These are phyloP conservation scores for Penicillium angulare DNA, from an alignment of 495 filamentous ascomycete genomes.

Conservation along the genomic window DNA sequence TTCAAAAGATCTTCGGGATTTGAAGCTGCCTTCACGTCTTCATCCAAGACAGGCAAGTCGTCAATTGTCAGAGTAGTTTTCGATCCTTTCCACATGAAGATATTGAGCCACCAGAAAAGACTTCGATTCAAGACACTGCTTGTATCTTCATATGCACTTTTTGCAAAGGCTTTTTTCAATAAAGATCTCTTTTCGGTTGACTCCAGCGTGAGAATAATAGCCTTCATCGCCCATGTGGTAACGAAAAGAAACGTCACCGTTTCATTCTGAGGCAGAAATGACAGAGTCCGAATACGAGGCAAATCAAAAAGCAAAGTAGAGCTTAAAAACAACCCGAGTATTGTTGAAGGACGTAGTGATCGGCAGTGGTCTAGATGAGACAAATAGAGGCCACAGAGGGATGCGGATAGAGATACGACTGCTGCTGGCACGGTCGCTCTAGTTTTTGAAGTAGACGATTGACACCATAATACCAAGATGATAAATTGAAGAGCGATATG, in stretches of 20 bases:
- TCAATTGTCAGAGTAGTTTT: constrained; percentile 36
- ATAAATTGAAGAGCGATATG: constrained; percentile 16
- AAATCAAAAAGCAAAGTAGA: constrained; percentile 17
- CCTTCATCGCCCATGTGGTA: constrained; percentile 36
- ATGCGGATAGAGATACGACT: constrained; percentile 3
- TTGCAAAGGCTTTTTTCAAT: constrained; percentile 34
- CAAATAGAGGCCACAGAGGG: constrained; percentile 9
- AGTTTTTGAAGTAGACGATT: constrained; percentile 12
- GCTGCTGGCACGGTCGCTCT: constrained; percentile 15
- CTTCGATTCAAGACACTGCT: constrained; percentile 45
- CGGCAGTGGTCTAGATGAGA: constrained; percentile 24
- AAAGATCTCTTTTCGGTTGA: constrained; percentile 47
- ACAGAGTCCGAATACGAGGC: constrained; percentile 16
- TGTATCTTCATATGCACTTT: constrained; percentile 51
- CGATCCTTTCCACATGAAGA: constrained; percentile 46
- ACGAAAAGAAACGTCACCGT: constrained; percentile 12
- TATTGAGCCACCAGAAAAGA: constrained; percentile 58
- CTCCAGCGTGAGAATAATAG: constrained; percentile 46
- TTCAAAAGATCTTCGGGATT: constrained; percentile 33
- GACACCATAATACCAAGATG: constrained; percentile 14
- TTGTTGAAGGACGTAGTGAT: constrained; percentile 20
- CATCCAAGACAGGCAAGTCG: constrained; percentile 40
- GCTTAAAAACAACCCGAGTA: constrained; percentile 11
- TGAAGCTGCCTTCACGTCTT: constrained; percentile 31
- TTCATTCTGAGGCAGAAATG: constrained; percentile 10